Base-by-base conservation (phyloP, 176 grass and related monocot genomes). In the Rhynchospora tenuis region DNA sequence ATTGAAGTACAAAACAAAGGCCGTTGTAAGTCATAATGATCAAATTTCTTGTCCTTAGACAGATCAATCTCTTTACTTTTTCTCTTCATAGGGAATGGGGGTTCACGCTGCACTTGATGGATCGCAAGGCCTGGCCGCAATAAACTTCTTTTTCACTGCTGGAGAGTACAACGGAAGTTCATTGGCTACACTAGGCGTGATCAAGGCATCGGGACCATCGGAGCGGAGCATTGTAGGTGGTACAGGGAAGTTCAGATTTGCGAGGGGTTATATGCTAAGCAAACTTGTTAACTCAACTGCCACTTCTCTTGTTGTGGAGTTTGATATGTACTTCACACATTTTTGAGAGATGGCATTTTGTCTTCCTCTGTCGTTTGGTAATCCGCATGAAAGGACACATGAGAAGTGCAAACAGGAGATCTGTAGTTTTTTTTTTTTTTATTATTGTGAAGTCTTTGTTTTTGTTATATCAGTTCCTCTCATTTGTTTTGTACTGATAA, bases 141-240 rank as follows among this genome's bases (percentile, higher is more conserved):
- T 91, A 69, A 59, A 75, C 75, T 87, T 93, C 45, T 51, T 56
- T 61, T 93, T 96, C 83, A 88, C 85, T 7, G 91, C 85, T 17
- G 89, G 84, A 1, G 17, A 29, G 80, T 88, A 79, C 83, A 86
- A 88, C 45, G 87, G 89, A 22, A 91, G 91, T 80, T 59, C 84
- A 11, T 83, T 95, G 28, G 66, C 84, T 54, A 88, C 90, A 63
- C 3, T 27, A 48, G 90, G 90, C 0, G 64, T 81, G 78, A 8
- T 90, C 74, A 61, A 1, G 22, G 29, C 15, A 82, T 54, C 84
- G 0, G 84, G 57, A 22, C 75, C 70, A 7, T 73, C 88, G 5
- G 91, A 93, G 48, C 86, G 84, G 75, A 86, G 52, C 88, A 88
- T 90, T 78, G 45, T 93, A 8, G 91, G 91, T 19, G 86, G 91